Conservation (phyloP, 2,329 filamentous ascomycete genomes). For the Penicillium brevicompactum region DNA sequence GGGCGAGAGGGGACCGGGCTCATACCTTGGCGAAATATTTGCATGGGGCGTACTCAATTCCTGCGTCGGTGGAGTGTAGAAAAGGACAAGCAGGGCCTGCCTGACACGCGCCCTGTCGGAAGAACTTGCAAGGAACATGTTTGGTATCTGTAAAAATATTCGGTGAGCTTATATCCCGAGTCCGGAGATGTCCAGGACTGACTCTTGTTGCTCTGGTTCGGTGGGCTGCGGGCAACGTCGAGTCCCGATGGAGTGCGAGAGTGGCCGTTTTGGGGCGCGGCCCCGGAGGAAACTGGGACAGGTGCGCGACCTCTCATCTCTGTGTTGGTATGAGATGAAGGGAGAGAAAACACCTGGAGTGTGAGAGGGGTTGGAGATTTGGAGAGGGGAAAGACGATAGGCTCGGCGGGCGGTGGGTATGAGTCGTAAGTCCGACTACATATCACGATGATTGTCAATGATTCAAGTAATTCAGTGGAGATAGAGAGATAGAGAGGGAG, state of each 20-base stretch:
- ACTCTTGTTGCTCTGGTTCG: conserved; percentile 48
- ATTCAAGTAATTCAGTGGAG: background rate
- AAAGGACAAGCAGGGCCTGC: conserved; percentile 95
- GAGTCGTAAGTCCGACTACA: background rate
- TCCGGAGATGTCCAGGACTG: background rate
- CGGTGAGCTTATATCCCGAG: too few species aligned
- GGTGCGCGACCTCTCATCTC: conserved; percentile 46
- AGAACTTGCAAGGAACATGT: conserved; percentile 99
- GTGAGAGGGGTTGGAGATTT: conserved; percentile 19
- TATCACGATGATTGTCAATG: background rate
- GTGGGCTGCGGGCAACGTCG: conserved; percentile 51
- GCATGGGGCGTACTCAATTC: conserved; percentile 83
- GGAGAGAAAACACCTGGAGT: conserved; percentile 24
- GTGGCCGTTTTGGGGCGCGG: conserved; percentile 43
- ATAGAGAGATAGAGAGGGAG: background rate
- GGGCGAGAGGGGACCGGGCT: background rate
- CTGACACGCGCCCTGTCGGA: conserved; percentile 92
- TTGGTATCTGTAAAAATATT: conserved; percentile 70
- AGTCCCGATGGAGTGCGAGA: conserved; percentile 45
- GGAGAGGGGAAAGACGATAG: conserved; percentile 16
- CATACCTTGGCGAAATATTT: conserved; percentile 97
- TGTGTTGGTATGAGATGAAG: conserved; percentile 32
- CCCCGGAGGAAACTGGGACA: conserved; percentile 40
- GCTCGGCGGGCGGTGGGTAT: conserved; percentile 19
- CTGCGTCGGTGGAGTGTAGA: conserved; percentile 84